These are phyloP conservation scores for Calonectria multiphialidica DNA, from an alignment of 2,329 filamentous ascomycete genomes.

Conservation along the genomic window DNA sequence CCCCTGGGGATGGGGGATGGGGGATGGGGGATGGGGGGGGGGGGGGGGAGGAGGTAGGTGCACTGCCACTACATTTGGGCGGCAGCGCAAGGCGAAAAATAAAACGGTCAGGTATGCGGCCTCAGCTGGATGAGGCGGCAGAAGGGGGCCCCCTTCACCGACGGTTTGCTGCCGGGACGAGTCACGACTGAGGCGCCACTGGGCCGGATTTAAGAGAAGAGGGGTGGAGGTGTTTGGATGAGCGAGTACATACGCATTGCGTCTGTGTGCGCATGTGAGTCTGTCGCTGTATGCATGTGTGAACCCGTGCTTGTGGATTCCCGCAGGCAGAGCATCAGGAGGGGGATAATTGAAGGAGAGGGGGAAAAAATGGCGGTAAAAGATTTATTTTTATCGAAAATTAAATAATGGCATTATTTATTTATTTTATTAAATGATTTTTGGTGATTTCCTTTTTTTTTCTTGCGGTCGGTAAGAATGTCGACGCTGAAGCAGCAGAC, in stretches of 20 bases:
- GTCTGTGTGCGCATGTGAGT: slow-evolving; percentile 22
- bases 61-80: slow-evolving; percentile 26
- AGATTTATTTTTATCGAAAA: not conserved
- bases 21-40: no score
- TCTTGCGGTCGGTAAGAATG: not conserved
- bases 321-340: slow-evolving; percentile 2
- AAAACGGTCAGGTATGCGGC: slow-evolving; percentile 16
- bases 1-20: no score
- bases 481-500: not conserved
- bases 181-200: slow-evolving; percentile 1
- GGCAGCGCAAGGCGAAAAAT: not conserved
- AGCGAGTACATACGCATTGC: not conserved
- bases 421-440: not conserved
- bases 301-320: slow-evolving; percentile 24
- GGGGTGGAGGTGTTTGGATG: not conserved
- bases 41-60: no score
- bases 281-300: slow-evolving; percentile 16
- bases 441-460: not conserved
- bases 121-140: not conserved
- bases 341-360: not conserved
- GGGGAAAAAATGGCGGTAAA: slow-evolving; percentile 8
- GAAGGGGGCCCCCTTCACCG: slow-evolving; percentile 3
- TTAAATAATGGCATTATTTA: not conserved
- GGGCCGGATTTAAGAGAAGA: not conserved
- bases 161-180: slow-evolving; percentile 5